These are phyloP conservation scores for Misopates orontium DNA, from an alignment of 257 asterid species.

Conservation along the genomic window DNA sequence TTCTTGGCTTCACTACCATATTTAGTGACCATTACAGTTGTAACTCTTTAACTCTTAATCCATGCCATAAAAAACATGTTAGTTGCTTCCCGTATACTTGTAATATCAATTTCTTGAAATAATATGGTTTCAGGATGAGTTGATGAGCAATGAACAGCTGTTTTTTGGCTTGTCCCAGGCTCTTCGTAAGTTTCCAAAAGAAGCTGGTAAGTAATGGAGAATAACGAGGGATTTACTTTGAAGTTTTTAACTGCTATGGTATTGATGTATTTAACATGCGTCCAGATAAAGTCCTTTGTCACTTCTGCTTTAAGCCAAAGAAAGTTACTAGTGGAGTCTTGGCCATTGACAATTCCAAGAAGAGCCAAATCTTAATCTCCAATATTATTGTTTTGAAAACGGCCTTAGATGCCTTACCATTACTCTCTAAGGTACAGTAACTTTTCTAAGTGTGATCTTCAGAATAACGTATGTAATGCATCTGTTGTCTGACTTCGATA, in stretches of 20 bases:
- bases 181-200: conserved; percentile 94
- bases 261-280: conserved; percentile 24
- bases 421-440: conserved; percentile 75
- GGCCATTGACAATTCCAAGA: conserved; percentile 67
- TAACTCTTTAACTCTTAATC: conserved; percentile 13
- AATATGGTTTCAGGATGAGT: conserved; percentile 69
- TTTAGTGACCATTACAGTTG: conserved; percentile 5
- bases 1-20: neutral
- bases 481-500: conserved; percentile 30
- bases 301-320: conserved; percentile 96
- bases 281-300: conserved; percentile 97
- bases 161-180: conserved; percentile 98
- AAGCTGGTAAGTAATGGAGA: conserved; percentile 61
- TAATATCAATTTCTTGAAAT: conserved; percentile 8
- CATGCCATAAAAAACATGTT: conserved; percentile 3
- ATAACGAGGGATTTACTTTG: conserved; percentile 20
- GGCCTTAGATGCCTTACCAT: conserved; percentile 88
- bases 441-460: conserved; percentile 17
- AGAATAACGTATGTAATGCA: conserved; percentile 9
- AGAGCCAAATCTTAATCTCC: conserved; percentile 84
- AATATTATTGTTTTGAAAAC: conserved; percentile 92
- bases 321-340: conserved; percentile 71
- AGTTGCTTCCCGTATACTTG: conserved; percentile 16
- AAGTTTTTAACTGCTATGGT: conserved; percentile 18
- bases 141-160: conserved; percentile 93